Conservation (phyloP, 2,329 filamentous ascomycete species). For the Helotiales sp. region DNA sequence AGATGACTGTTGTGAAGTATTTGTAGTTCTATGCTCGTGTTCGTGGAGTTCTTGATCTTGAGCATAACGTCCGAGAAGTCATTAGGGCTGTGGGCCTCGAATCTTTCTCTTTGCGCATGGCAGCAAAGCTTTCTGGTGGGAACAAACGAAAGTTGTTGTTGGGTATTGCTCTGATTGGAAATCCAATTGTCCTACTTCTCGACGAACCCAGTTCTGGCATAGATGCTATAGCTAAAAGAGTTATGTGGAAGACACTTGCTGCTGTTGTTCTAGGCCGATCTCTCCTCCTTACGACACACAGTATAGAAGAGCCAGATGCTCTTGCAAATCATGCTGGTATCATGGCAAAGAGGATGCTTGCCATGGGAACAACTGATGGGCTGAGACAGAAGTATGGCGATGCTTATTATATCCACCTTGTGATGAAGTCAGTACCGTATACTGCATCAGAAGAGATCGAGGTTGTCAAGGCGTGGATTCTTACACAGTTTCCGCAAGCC, state of each 20-base stretch:
- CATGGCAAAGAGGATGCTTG: slow-evolving; percentile 83
- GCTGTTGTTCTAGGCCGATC: slow-evolving; percentile 77
- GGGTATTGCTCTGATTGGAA: slow-evolving; percentile 90
- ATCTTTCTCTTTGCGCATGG: slow-evolving; percentile 75
- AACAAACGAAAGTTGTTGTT: slow-evolving; percentile 93
- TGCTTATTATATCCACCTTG: slow-evolving; percentile 79
- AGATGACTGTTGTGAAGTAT: slow-evolving; percentile 88
- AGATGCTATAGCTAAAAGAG: slow-evolving; percentile 86
- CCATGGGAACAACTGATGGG: slow-evolving; percentile 75
- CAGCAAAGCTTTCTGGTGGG: slow-evolving; percentile 79
- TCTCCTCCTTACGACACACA: slow-evolving; percentile 87
- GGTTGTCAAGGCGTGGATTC: slow-evolving; percentile 69
- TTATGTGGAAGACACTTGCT: slow-evolving; percentile 89
- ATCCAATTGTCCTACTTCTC: slow-evolving; percentile 83
- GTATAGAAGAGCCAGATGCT: slow-evolving; percentile 94
- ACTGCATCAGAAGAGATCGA: slow-evolving; percentile 72
- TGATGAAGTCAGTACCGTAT: slow-evolving; percentile 75
- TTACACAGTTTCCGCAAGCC: slow-evolving; percentile 63
- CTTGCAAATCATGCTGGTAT: slow-evolving; percentile 85
- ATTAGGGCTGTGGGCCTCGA: slow-evolving; percentile 80
- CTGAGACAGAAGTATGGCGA: slow-evolving; percentile 79
- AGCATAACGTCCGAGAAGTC: slow-evolving; percentile 78
- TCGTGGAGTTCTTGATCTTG: slow-evolving; percentile 75
- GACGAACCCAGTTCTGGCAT: slow-evolving; percentile 90
- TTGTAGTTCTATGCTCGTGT: slow-evolving; percentile 86